Percentiles rank a stretch among this genome's conserved stretches.
Conservation (phyloP, 306 rosid genomes). For the Herpetospermum pedunculosum region DNA sequence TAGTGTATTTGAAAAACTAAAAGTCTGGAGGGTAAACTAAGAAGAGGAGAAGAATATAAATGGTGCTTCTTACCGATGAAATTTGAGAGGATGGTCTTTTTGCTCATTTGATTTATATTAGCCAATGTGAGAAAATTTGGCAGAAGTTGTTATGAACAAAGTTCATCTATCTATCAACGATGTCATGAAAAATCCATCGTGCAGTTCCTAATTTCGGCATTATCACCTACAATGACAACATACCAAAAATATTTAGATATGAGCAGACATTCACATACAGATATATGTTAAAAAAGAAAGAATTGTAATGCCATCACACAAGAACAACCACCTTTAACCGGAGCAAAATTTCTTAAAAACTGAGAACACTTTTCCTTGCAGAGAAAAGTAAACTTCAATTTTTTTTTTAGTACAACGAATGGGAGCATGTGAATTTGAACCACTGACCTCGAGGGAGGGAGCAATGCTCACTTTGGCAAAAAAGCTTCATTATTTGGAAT, state of each 20-base stretch:
- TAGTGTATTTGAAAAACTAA: neutral
- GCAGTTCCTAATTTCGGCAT: neutral
- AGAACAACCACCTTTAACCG: neutral
- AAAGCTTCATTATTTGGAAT: neutral
- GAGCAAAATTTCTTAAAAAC: neutral
- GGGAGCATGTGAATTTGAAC: no score
- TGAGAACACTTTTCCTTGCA: neutral
- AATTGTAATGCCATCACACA: neutral
- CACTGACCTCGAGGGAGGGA: no score
- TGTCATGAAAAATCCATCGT: neutral
- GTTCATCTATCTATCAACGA: conserved; percentile 1
- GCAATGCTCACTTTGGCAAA: no score
- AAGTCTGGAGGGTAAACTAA: conserved; percentile 15
- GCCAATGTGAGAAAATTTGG: neutral
- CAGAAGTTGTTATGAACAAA: neutral
- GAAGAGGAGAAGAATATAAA: conserved; percentile 2
- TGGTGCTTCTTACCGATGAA: conserved; percentile 9
- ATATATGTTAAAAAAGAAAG: conserved; percentile 18
- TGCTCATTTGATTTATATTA: conserved; percentile 17
- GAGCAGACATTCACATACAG: neutral
- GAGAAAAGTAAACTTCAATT: no score
- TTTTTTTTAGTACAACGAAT: no score
- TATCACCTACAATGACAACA: neutral
- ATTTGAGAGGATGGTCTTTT: conserved; percentile 3
- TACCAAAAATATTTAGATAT: neutral